Base-by-base conservation (phyloP, 805 yeast species). In the Nakazawaea wickerhamii region DNA sequence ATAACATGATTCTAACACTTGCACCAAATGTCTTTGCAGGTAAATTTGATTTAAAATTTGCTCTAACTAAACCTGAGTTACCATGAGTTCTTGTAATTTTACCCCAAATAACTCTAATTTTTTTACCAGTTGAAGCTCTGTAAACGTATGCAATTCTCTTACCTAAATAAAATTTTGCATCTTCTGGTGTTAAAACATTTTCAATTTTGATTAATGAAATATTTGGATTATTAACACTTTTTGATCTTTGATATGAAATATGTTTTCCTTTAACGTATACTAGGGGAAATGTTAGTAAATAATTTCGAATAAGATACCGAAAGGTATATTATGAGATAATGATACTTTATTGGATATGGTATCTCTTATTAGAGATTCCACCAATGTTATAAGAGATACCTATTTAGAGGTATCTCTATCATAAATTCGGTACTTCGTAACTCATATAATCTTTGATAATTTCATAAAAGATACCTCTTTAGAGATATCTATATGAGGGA, bases 191-290 rank as follows among this genome's bases (percentile, higher is more conserved):
- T 55, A 82, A 70, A 63, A 93, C 99, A 75, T 95, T 95, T 79
- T 93, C 99, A 67, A 91, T 84, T 80, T 93, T 86, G 71, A 93
- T 77, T 73, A 93, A 81, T 55, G 99, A 93, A 63, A 86, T 86
- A 79, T 87, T 84, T 73, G 99, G 97, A 95, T 93, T 87, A 84
- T 83, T 89, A 70, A 84, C 87, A 73, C 81, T 81, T 89, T 93
- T 93, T 63, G 97, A 89, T 80, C 99, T 95, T 82, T 93, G 98
- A 95, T 91, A 93, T 64, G 97, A 90, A 69, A 93, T 71, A 85
- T 93, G 99, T 84, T 91, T 93, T 78, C 98, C 99, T 84, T 91
- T 93, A 77, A 93, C 98, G 96, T 93, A 93, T 79, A 93, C 95
- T 86, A 68, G 52, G 40, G 38, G 26, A 22, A 19, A 20, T 31